Conservation (phyloP, 139 green algal species). For the Coelastrella sp. region DNA sequence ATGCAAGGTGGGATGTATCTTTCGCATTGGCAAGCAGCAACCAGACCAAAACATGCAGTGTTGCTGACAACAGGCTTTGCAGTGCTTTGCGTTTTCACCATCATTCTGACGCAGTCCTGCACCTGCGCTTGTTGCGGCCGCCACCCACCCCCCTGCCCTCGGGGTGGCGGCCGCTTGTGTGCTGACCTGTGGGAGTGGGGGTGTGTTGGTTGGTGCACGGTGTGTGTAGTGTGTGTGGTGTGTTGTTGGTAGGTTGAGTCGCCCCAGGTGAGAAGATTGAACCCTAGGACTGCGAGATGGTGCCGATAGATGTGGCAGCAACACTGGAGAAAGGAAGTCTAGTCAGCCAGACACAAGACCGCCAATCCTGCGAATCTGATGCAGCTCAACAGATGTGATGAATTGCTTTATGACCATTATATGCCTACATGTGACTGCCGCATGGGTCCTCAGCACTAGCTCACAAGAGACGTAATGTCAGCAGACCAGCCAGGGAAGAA, state of each 20-base stretch:
- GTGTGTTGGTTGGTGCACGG: not conserved
- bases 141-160: not conserved
- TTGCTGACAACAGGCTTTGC: not conserved
- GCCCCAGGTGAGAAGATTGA: not conserved
- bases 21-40: not conserved
- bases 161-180: constrained; percentile 27
- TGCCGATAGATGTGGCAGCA: not conserved
- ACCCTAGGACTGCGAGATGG: not conserved
- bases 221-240: not conserved
- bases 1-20: not conserved
- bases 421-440: no score
- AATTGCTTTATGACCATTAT: no score
- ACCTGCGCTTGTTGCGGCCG: constrained; percentile 30
- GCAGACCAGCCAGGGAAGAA: no score
- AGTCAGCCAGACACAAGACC: no score
- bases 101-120: not conserved
- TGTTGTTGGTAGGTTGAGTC: not conserved
- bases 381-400: no score
- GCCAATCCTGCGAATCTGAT: no score
- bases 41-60: no score
- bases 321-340: not conserved
- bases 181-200: not conserved
- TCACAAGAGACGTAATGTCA: no score
- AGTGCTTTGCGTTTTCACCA: not conserved
- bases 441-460: no score